Percentiles rank a stretch among this genome's conserved stretches.
These are phyloP conservation scores for Posidonia oceanica DNA, from an alignment of 116 monocot genomes.

Conservation along the genomic window DNA sequence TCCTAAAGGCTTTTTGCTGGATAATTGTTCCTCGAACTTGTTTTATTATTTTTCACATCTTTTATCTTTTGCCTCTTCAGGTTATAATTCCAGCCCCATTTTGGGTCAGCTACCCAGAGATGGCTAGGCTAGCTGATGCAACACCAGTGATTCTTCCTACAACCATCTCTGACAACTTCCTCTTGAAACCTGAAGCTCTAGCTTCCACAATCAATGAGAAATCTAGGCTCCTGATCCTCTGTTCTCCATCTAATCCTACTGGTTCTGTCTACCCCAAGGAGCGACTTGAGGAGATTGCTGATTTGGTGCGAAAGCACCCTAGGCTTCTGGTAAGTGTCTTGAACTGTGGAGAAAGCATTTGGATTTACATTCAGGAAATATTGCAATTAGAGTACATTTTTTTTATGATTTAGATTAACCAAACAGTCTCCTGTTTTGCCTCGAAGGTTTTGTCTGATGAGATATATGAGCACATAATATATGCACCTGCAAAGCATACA, in stretches of 20 bases:
- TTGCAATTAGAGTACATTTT: not conserved
- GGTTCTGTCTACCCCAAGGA: constrained; percentile 86
- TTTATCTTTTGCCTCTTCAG: constrained; percentile 14
- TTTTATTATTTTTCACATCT: not conserved
- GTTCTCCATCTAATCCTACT: constrained; percentile 94
- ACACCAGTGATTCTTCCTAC: constrained; percentile 70
- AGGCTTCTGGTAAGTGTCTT: constrained; percentile 59
- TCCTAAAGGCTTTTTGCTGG: not conserved
- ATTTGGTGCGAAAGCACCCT: constrained; percentile 76
- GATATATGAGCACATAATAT: constrained; percentile 92
- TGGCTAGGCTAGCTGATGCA: constrained; percentile 87
- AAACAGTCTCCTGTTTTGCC: not conserved
- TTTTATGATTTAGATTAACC: not conserved
- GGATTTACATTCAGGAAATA: not conserved
- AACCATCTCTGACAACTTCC: constrained; percentile 70
- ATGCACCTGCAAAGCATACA: constrained; percentile 77
- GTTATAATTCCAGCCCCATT: constrained; percentile 87
- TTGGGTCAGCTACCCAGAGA: constrained; percentile 96
- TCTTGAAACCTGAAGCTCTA: constrained; percentile 49
- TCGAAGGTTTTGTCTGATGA: constrained; percentile 86
- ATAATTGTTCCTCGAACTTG: not conserved
- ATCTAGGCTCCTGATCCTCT: constrained; percentile 79
- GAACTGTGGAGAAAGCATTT: not conserved
- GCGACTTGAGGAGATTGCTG: constrained; percentile 79
- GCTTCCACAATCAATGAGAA: constrained; percentile 61